Conservation (phyloP, 1,284 basidiomycete species). For the Coniophora puteana region DNA sequence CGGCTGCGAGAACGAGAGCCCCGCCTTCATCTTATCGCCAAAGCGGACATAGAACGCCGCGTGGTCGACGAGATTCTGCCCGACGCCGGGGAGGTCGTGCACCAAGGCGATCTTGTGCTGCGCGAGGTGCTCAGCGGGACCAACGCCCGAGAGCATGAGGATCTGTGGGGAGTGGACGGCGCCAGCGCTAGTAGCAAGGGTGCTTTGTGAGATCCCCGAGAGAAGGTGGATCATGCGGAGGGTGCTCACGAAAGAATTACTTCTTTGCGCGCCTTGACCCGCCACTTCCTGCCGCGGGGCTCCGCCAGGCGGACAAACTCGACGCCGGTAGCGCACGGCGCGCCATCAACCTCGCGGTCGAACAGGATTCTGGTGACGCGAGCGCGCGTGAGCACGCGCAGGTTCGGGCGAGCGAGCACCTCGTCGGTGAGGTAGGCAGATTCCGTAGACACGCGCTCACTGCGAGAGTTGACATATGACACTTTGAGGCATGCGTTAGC, state of each 20-base stretch:
- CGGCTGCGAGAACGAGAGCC: constrained; percentile 37
- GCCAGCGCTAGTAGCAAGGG: constrained; percentile 55
- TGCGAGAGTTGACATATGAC: constrained; percentile 54
- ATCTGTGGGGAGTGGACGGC: constrained; percentile 66
- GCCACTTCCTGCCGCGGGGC: too few relatives aligned
- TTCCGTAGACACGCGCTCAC: constrained; percentile 56
- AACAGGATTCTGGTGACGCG: constrained; percentile 58
- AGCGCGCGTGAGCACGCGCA: constrained; percentile 53
- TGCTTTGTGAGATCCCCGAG: too few relatives aligned
- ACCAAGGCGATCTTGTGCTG: constrained; percentile 46
- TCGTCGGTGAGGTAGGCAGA: constrained; percentile 60
- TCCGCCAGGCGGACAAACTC: constrained; percentile 44
- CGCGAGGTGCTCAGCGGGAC: constrained; percentile 51
- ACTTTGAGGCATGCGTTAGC: constrained; percentile 33
- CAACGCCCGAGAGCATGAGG: constrained; percentile 69
- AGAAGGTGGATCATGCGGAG: too few relatives aligned
- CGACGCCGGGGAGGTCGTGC: constrained; percentile 55
- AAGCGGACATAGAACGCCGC: constrained; percentile 43
- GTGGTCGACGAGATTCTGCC: constrained; percentile 59
- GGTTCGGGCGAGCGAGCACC: constrained; percentile 59
- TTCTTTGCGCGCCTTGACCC: constrained; percentile 48
- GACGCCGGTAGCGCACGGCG: constrained; percentile 54
- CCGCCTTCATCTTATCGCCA: constrained; percentile 43
- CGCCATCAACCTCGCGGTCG: constrained; percentile 36
- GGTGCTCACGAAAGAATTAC: constrained; percentile 55